Evolutionary conservation across 106 monocot genomes (phyloP), one percentile per base, ranked within the genome.

Genomic region (Chionographis japonica): DNA sequence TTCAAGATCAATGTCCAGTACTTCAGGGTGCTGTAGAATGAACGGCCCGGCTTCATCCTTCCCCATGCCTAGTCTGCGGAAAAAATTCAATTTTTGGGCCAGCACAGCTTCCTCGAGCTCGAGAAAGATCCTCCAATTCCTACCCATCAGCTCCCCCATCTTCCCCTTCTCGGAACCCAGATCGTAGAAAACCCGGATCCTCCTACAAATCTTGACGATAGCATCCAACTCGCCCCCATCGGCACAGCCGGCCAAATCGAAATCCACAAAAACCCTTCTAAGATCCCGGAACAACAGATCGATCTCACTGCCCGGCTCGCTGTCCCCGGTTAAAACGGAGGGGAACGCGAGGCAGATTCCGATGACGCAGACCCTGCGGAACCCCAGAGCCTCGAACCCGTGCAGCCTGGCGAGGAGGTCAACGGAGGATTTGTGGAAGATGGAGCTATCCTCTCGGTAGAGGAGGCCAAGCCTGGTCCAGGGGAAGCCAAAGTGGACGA

Each of bases 321-420:
- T 60, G 12, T 40, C 56, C 1, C 11, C 58, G 9, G 10, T 40
- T 20, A 91, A 65, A 42, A 74, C 52, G 13, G 67, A 80, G 8
- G 88, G 88, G 57, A 95, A 95, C 3, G 79, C 72, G 16, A 95
- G 77, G 64, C 94, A 95, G 52, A 81, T 50, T n/a, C 75, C 81
- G 49, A 92, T 77, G 57, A 85, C 66, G 53, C 55, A 91, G 27
- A 68, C 54, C 17, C 77, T 71, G 27, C 40, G 72, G 42, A 93
- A 50, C 5, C 78, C 81, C 6, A 77, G 70, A 4, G 55, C 46
- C 60, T 93, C 88, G 46, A 85, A 79, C 11, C 20, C 0, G 18
- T 15, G 50, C 8, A 93, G 66, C 6, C 68, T 61, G 4, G 51
- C 18, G 11, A 61, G 7, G 14, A 88, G 67, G 4, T 58, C 54